phyloP scores from a whole-genome alignment of 257 asterid genomes.

The Plantago major region DNA sequence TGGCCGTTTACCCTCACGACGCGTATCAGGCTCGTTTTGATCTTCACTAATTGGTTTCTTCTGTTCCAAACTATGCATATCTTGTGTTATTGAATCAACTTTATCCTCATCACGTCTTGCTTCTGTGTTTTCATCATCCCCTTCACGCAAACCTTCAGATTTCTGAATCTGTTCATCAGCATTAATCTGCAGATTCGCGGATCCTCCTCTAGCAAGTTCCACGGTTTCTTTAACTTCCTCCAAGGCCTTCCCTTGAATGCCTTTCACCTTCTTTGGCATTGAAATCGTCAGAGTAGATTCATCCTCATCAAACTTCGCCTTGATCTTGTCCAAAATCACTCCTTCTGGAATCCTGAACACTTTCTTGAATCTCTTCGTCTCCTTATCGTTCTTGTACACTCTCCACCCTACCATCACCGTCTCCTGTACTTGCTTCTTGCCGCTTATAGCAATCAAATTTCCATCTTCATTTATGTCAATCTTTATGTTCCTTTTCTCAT shows the following conservation, averaged over 20 bases:
- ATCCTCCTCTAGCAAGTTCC: slow-evolving; percentile 30
- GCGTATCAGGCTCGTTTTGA: background rate
- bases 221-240: slow-evolving; percentile 56
- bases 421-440: slow-evolving; percentile 57
- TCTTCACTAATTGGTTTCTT: background rate
- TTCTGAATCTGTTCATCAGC: slow-evolving; percentile 26
- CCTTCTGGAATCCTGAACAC: slow-evolving; percentile 71
- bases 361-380: slow-evolving; percentile 51
- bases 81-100: background rate
- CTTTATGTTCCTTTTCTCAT: slow-evolving; percentile 44
- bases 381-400: slow-evolving; percentile 47
- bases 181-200: slow-evolving; percentile 36
- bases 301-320: slow-evolving; percentile 52
- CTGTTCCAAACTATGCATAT: background rate
- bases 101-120: slow-evolving; percentile 12
- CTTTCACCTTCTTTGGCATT: slow-evolving; percentile 71
- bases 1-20: background rate
- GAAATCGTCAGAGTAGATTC: slow-evolving; percentile 49
- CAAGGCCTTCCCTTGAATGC: slow-evolving; percentile 43
- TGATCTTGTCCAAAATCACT: slow-evolving; percentile 63
- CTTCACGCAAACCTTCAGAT: background rate
- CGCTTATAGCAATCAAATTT: slow-evolving; percentile 43
- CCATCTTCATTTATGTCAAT: slow-evolving; percentile 79
- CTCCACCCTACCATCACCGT: slow-evolving; percentile 55
- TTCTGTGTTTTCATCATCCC: slow-evolving; percentile 7